Conservation (phyloP, 148 eudicot genomes). For the Rhododendron mucronatum region DNA sequence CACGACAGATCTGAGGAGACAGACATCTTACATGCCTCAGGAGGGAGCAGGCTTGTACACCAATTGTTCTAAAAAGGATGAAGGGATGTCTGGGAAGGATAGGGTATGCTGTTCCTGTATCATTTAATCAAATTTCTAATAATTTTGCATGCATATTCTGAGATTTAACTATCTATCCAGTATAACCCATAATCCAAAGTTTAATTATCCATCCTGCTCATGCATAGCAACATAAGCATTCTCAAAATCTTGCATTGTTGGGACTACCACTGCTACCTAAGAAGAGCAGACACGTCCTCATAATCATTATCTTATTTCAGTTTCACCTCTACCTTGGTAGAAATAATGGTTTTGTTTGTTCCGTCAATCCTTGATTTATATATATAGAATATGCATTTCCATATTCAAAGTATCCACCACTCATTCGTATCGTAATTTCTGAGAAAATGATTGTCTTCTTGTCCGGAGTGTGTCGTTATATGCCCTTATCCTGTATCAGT, state of each 20-base stretch:
- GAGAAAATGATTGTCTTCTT: neutral
- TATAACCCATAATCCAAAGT: neutral
- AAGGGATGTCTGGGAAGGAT: conserved; percentile 34
- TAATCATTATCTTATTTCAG: neutral
- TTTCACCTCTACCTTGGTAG: neutral
- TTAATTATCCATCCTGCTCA: neutral
- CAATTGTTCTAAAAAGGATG: conserved; percentile 26
- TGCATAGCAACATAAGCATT: neutral
- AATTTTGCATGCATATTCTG: neutral
- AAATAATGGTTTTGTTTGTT: neutral
- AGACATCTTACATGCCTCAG: conserved; percentile 24
- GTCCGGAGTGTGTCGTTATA: neutral
- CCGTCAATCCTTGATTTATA: neutral
- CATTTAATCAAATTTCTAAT: neutral
- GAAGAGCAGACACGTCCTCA: neutral
- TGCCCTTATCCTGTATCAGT: neutral
- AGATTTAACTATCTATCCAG: neutral
- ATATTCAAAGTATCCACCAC: neutral
- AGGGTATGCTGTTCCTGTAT: conserved; percentile 29
- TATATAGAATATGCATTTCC: neutral
- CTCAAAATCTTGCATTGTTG: neutral
- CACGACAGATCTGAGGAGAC: conserved; percentile 34
- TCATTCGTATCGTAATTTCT: neutral
- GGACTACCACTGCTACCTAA: neutral
- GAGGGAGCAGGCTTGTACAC: neutral